Percentiles rank a stretch among this genome's conserved stretches.
Evolutionary conservation across 306 rosid genomes (phyloP).

Genomic region (Sphenostylis stenocarpa): DNA sequence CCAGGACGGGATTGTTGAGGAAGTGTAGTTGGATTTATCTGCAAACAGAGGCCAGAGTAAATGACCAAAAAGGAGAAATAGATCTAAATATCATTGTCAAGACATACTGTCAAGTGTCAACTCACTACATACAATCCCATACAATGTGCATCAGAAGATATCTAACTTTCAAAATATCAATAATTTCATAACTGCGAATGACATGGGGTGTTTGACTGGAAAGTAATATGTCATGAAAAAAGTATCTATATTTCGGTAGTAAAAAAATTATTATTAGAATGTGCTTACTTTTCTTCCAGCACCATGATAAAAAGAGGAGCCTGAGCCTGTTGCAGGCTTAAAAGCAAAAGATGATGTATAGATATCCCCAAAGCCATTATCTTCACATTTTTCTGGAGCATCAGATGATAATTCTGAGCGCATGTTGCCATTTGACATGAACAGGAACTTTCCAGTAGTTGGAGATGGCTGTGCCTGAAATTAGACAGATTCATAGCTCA

Average conservation of each 20-base stretch:
- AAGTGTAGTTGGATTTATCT: conserved; percentile 52
- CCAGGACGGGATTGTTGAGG: conserved; percentile 58
- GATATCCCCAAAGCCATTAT: conserved; percentile 47
- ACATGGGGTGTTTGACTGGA: background rate
- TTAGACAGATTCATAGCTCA: conserved; percentile 45
- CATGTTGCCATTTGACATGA: conserved; percentile 47
- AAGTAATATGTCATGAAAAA: background rate
- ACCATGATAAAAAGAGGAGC: conserved; percentile 58
- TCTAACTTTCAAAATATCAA: background rate
- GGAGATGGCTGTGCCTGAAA: conserved; percentile 96
- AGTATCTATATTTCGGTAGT: background rate
- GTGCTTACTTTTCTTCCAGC: conserved; percentile 68
- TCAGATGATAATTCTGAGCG: conserved; percentile 44
- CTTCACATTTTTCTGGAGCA: conserved; percentile 46
- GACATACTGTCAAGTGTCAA: conserved; percentile 16
- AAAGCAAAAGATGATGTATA: conserved; percentile 67
- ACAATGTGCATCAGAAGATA: conserved; percentile 25
- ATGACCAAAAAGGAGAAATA: conserved; percentile 27
- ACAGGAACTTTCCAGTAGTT: conserved; percentile 83
- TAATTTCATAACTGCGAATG: conserved; percentile 2
- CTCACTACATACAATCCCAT: background rate
- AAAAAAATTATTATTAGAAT: background rate
- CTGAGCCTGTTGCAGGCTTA: conserved; percentile 60
- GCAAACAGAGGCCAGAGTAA: conserved; percentile 35
- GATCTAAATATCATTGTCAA: conserved; percentile 4